Evolutionary conservation across 495 filamentous ascomycete genomes (phyloP).

Genomic region (Sporormia fimetaria): DNA sequence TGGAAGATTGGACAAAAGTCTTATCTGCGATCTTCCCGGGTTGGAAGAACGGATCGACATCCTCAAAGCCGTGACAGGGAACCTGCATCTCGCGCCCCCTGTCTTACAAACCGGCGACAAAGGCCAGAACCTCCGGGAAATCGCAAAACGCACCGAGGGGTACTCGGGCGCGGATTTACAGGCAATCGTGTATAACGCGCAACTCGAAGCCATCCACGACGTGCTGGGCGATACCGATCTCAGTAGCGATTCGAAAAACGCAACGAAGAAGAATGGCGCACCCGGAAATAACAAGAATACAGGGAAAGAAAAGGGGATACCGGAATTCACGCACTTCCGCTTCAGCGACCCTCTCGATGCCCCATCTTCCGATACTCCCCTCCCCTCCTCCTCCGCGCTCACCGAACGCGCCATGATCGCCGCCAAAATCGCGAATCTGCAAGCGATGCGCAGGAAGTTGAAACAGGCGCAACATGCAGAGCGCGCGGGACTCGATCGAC

Average conservation of each 20-base stretch:
- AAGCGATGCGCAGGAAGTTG: constrained; percentile 51
- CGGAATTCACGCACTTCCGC: constrained; percentile 70
- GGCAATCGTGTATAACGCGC: constrained; percentile 89
- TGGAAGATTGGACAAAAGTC: constrained; percentile 78
- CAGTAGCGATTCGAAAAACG: constrained; percentile 25
- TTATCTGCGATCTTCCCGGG: constrained; percentile 78
- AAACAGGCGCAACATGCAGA: constrained; percentile 29
- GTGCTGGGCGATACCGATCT: constrained; percentile 58
- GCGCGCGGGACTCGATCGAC: constrained; percentile 1
- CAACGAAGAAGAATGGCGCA: constrained; percentile 22
- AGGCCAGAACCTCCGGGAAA: constrained; percentile 45
- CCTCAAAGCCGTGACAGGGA: constrained; percentile 64
- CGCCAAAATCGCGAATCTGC: constrained; percentile 63
- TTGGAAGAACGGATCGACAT: constrained; percentile 77
- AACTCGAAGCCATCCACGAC: constrained; percentile 93
- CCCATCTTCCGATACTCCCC: not conserved
- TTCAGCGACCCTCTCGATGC: constrained; percentile 44
- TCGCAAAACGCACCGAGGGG: constrained; percentile 72
- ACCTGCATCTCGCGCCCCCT: constrained; percentile 55
- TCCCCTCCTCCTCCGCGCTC: constrained; percentile 27
- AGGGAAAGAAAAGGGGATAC: constrained; percentile 30
- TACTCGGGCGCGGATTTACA: constrained; percentile 92
- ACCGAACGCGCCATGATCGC: constrained; percentile 61
- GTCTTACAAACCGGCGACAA: constrained; percentile 40
- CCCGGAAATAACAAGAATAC: constrained; percentile 21